These are phyloP conservation scores for Endothia cerciana DNA, from an alignment of 2,329 filamentous ascomycete genomes.

Conservation along the genomic window DNA sequence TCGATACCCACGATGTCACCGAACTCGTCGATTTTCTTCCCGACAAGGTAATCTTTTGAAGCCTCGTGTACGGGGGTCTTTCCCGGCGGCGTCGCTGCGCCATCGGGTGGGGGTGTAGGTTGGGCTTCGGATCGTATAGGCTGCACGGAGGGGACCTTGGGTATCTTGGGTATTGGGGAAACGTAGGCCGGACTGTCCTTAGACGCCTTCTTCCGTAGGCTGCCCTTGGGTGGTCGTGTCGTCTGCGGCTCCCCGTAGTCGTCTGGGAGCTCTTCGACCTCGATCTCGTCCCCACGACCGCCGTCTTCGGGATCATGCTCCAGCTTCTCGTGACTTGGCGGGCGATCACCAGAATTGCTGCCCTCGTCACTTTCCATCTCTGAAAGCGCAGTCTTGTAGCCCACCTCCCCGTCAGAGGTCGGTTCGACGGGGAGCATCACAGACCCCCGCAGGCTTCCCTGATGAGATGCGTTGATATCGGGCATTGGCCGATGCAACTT, in stretches of 20 bases:
- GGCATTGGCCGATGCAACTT: constrained; percentile 4
- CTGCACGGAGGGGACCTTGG: constrained; percentile 41
- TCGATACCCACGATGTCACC: constrained; percentile 56
- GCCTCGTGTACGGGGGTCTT: constrained; percentile 37
- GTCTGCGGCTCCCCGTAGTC: constrained; percentile 8
- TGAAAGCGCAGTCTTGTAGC: constrained; percentile 21
- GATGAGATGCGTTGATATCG: constrained; percentile 18
- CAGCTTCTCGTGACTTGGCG: background rate
- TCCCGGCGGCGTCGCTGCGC: constrained; percentile 18
- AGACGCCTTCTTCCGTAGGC: constrained; percentile 24
- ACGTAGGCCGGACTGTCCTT: constrained; percentile 42
- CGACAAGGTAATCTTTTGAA: constrained; percentile 44
- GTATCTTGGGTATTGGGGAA: constrained; percentile 45
- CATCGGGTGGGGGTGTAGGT: constrained; percentile 16
- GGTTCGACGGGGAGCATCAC: constrained; percentile 23
- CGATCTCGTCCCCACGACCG: constrained; percentile 20
- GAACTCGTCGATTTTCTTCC: constrained; percentile 56
- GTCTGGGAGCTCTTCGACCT: constrained; percentile 23
- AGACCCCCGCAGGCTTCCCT: constrained; percentile 20
- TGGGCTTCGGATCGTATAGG: constrained; percentile 33
- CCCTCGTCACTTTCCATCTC: constrained; percentile 12
- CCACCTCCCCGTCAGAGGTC: constrained; percentile 6
- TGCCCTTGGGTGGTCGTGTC: constrained; percentile 16
- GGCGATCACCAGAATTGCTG: background rate
- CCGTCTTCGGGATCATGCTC: background rate